A percentile compares a stretch with the other conserved stretches of the same genome.
phyloP scores from a whole-genome alignment of 352 stramenopile genomes.

The Poterioochromonas sp. region DNA sequence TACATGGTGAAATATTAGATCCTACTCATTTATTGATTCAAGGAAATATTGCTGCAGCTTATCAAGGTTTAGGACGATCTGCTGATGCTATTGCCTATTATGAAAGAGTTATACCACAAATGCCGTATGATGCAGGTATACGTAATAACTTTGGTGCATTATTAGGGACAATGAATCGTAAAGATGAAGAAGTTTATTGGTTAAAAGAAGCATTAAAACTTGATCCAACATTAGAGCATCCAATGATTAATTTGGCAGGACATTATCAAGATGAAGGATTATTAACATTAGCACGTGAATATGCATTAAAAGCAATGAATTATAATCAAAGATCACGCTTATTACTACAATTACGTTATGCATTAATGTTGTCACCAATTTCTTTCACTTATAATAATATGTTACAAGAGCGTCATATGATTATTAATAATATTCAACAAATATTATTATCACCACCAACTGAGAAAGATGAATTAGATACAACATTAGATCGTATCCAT shows the following conservation, averaged over 20 bases:
- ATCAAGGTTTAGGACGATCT: slow-evolving; percentile 35
- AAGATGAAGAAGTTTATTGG: slow-evolving; percentile 37
- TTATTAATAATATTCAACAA: slow-evolving; percentile 32
- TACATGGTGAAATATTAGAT: not conserved
- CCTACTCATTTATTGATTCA: not conserved
- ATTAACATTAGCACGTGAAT: not conserved
- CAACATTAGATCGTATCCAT: slow-evolving; percentile 44
- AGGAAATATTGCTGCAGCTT: slow-evolving; percentile 42
- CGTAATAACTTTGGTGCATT: slow-evolving; percentile 37
- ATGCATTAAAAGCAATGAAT: slow-evolving; percentile 3
- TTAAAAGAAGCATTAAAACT: slow-evolving; percentile 29
- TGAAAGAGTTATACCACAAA: slow-evolving; percentile 34
- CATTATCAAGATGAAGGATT: slow-evolving; percentile 38
- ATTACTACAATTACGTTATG: slow-evolving; percentile 20
- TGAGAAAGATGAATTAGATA: not conserved
- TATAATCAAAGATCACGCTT: slow-evolving; percentile 4
- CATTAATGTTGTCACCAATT: slow-evolving; percentile 30
- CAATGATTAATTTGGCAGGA: slow-evolving; percentile 39
- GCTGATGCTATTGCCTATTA: slow-evolving; percentile 41
- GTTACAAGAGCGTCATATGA: slow-evolving; percentile 30
- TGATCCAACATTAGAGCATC: slow-evolving; percentile 33
- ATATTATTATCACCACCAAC: not conserved
- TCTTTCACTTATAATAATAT: slow-evolving; percentile 26
- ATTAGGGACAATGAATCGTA: slow-evolving; percentile 17
- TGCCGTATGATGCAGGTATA: slow-evolving; percentile 34